Percentiles rank a stretch among this genome's conserved stretches.
These are phyloP conservation scores for Triangularia setosa DNA, from an alignment of 2,329 filamentous ascomycete genomes.

Conservation along the genomic window DNA sequence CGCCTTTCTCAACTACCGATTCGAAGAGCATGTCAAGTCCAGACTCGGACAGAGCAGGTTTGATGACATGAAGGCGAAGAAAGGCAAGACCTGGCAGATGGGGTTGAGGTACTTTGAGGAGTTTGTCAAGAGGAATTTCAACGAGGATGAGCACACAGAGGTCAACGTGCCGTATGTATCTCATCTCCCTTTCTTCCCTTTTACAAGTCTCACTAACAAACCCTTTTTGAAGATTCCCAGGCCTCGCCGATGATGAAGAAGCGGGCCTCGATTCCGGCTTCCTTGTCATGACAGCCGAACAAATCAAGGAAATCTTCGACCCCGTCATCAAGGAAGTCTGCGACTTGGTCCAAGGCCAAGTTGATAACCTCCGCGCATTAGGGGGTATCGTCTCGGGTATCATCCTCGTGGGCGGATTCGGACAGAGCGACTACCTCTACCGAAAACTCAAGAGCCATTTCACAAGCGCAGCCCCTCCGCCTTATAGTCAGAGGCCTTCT, in stretches of 20 bases:
- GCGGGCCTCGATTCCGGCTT: constrained; percentile 73
- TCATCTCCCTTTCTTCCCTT: not conserved
- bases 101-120: constrained; percentile 77
- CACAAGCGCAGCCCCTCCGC: constrained; percentile 52
- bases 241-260: constrained; percentile 70
- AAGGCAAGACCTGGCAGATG: constrained; percentile 76
- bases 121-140: constrained; percentile 80
- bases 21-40: constrained; percentile 69
- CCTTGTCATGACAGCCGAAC: constrained; percentile 64
- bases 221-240: constrained; percentile 59
- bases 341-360: constrained; percentile 64
- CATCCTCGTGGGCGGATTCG: constrained; percentile 77
- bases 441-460: constrained; percentile 68
- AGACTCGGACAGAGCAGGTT: constrained; percentile 65
- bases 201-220: constrained; percentile 7
- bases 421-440: constrained; percentile 74
- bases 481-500: constrained; percentile 67
- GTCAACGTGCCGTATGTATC: constrained; percentile 67
- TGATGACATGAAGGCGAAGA: constrained; percentile 72
- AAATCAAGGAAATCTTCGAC: constrained; percentile 71
- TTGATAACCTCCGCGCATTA: constrained; percentile 57
- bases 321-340: constrained; percentile 69
- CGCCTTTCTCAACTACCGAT: constrained; percentile 75
- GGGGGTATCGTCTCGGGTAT: constrained; percentile 67
- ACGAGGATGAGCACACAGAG: constrained; percentile 72